A percentile compares a stretch with the other conserved stretches of the same genome.
These are phyloP conservation scores for Backusella parvicylindrica DNA, from an alignment of 192 early-diverging fungal genomes.

Conservation along the genomic window DNA sequence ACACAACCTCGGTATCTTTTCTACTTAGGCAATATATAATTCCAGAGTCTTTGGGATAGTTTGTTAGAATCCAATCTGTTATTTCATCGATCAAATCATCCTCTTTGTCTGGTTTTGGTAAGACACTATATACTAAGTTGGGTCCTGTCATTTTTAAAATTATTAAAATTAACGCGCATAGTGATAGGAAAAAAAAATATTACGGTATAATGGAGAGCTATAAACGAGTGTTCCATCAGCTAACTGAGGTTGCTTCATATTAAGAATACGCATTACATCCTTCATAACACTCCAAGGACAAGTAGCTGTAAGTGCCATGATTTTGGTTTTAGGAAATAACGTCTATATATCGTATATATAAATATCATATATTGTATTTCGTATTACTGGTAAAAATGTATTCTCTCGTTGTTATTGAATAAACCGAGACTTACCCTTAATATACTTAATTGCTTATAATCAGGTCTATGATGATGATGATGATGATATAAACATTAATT, in stretches of 20 bases:
- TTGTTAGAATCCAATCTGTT: slow-evolving; percentile 51
- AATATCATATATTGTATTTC: too few relatives aligned
- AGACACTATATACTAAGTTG: slow-evolving; percentile 62
- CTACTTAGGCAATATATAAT: slow-evolving; percentile 71
- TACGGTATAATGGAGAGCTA: slow-evolving; percentile 15
- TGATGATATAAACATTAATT: neutral
- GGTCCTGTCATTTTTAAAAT: slow-evolving; percentile 15
- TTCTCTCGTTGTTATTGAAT: neutral
- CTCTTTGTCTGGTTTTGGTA: slow-evolving; percentile 40
- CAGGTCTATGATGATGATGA: slow-evolving; percentile 10
- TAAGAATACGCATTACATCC: slow-evolving; percentile 51
- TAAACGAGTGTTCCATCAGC: neutral
- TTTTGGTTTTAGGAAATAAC: slow-evolving; percentile 56
- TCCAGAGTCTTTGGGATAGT: slow-evolving; percentile 48
- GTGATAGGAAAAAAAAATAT: neutral
- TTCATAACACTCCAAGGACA: slow-evolving; percentile 52
- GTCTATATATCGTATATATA: slow-evolving; percentile 19
- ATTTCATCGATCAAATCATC: slow-evolving; percentile 45
- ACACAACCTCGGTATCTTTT: slow-evolving; percentile 57
- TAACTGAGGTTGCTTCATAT: slow-evolving; percentile 32
- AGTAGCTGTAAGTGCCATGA: slow-evolving; percentile 83
- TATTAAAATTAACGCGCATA: neutral
- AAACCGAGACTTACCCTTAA: slow-evolving; percentile 12
- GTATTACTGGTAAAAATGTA: too few relatives aligned
- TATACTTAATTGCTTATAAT: slow-evolving; percentile 29